Conservation (phyloP, 176 grass and related monocot species). For the Rhynchospora breviuscula region DNA sequence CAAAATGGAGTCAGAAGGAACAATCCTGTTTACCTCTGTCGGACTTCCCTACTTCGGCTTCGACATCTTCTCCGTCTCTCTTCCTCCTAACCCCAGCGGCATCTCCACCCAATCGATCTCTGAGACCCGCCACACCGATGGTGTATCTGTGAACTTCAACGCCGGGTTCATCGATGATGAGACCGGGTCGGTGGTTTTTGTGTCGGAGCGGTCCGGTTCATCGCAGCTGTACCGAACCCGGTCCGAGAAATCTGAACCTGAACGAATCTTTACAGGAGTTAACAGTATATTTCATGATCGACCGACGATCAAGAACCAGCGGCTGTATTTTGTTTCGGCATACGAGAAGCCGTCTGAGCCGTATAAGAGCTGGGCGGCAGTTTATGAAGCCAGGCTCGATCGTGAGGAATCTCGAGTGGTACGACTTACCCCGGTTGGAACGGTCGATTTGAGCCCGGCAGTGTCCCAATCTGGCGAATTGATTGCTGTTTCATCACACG, state of each 20-base stretch:
- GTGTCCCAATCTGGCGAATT: constrained; percentile 46
- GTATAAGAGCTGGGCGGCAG: constrained; percentile 80
- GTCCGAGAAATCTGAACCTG: constrained; percentile 6
- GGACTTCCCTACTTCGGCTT: constrained; percentile 70
- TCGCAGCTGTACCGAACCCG: constrained; percentile 42
- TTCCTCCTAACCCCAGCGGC: neutral
- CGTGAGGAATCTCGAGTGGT: neutral
- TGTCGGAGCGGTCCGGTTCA: constrained; percentile 66
- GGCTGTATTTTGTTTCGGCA: constrained; percentile 70
- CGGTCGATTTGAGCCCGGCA: constrained; percentile 85
- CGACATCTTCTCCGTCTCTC: constrained; percentile 79
- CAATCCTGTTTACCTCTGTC: constrained; percentile 51
- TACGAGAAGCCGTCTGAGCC: constrained; percentile 37
- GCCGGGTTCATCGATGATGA: constrained; percentile 66
- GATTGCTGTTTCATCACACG: constrained; percentile 82
- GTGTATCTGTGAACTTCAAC: constrained; percentile 72
- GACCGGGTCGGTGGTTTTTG: constrained; percentile 50
- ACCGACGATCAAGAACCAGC: constrained; percentile 38
- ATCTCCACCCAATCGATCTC: neutral
- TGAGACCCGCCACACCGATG: constrained; percentile 78
- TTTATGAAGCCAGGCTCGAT: constrained; percentile 41
- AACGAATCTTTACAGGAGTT: constrained; percentile 34
- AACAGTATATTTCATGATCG: constrained; percentile 78
- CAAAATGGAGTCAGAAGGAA: constrained; percentile 67
- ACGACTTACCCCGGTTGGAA: constrained; percentile 39